Percentiles rank a stretch among this genome's conserved stretches.
phyloP scores from a whole-genome alignment of 73 alveolate genomes.

The Paramecium caudatum region DNA sequence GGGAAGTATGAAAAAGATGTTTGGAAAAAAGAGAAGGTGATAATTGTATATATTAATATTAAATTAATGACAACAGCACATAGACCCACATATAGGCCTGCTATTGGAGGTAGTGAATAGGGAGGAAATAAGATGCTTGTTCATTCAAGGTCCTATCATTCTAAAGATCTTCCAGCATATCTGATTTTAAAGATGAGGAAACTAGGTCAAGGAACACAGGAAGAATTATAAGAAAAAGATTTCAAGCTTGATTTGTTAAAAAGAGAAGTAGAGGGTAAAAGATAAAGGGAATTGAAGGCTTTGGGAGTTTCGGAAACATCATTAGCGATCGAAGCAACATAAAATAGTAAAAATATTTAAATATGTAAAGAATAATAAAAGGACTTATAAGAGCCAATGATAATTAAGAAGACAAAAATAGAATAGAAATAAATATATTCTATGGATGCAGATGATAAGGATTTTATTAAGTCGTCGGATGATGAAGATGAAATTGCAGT shows the following conservation, averaged over 20 bases:
- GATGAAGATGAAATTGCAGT: slow-evolving; percentile 30
- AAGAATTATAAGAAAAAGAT: slow-evolving; percentile 83
- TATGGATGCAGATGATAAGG: slow-evolving; percentile 85
- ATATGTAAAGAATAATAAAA: neutral
- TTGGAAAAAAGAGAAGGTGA: slow-evolving; percentile 37
- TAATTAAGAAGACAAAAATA: slow-evolving; percentile 71
- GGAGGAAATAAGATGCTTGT: slow-evolving; percentile 91
- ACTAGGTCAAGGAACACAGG: slow-evolving; percentile 86
- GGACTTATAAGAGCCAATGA: slow-evolving; percentile 77
- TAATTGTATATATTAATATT: slow-evolving; percentile 20
- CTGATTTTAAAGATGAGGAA: slow-evolving; percentile 87
- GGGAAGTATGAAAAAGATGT: slow-evolving; percentile 39
- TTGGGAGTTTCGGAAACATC: slow-evolving; percentile 76
- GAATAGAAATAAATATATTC: slow-evolving; percentile 69
- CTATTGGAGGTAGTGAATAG: slow-evolving; percentile 89
- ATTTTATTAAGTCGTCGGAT: slow-evolving; percentile 74
- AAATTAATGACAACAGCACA: slow-evolving; percentile 98
- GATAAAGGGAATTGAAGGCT: slow-evolving; percentile 85
- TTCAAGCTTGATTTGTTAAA: slow-evolving; percentile 85
- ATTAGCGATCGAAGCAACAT: slow-evolving; percentile 62
- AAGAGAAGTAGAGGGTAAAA: slow-evolving; percentile 84
- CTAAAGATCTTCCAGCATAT: slow-evolving; percentile 97
- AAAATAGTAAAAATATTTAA: neutral
- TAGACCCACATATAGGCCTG: slow-evolving; percentile 97
- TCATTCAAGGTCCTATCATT: slow-evolving; percentile 94